Conservation (phyloP, 345 rosid genomes). For the Brassica juncea region DNA sequence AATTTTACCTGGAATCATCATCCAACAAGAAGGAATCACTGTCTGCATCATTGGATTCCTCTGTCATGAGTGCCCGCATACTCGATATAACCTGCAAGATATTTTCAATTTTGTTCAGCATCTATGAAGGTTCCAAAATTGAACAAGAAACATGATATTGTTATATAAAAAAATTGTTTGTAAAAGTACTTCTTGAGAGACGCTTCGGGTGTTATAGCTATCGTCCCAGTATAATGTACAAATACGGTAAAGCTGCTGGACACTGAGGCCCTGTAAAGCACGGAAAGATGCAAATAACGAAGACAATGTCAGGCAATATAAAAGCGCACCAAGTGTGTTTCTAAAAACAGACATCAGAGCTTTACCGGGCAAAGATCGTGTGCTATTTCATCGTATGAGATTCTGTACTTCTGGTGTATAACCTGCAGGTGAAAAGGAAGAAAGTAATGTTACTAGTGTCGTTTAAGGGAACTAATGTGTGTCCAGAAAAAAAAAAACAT, state of each 20-base stretch:
- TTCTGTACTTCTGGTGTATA: conserved; percentile 96
- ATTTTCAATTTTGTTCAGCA: conserved; percentile 8
- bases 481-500: conserved; percentile 31
- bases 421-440: conserved; percentile 46
- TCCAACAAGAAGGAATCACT: conserved; percentile 90
- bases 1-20: conserved; percentile 88
- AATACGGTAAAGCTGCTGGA: conserved; percentile 95
- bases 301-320: conserved; percentile 10
- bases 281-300: conserved; percentile 2
- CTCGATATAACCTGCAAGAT: conserved; percentile 81
- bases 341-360: conserved; percentile 22
- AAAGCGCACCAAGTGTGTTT: conserved; percentile 8
- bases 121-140: conserved; percentile 9
- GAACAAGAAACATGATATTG: not conserved
- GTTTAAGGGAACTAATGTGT: not conserved
- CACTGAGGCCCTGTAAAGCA: conserved; percentile 79
- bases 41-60: conserved; percentile 82
- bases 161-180: not conserved
- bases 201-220: conserved; percentile 94
- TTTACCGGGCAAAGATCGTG: conserved; percentile 95
- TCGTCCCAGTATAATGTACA: conserved; percentile 98
- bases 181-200: conserved; percentile 68
- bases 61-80: conserved; percentile 96
- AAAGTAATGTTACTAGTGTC: not conserved
- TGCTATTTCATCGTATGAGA: conserved; percentile 95